Evolutionary conservation across 1,284 basidiomycete species (phyloP).

Genomic region (Ganoderma lucidum): DNA sequence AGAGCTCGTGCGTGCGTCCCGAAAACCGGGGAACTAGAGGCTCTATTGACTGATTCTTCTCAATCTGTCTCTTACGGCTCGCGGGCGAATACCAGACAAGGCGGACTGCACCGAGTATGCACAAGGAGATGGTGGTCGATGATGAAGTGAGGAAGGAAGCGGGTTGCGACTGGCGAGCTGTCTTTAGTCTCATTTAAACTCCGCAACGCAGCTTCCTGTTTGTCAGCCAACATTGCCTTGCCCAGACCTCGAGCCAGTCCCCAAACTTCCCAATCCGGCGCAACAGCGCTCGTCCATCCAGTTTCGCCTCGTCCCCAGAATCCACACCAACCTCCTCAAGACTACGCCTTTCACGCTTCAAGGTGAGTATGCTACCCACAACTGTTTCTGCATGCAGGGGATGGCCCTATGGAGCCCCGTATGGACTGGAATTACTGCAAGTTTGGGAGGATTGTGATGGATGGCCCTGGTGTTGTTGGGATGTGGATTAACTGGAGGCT

Average conservation of each 20-base stretch:
- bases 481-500: conserved; percentile 37
- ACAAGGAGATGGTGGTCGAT: conserved; percentile 54
- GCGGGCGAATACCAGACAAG: conserved; percentile 28
- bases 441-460: conserved; percentile 38
- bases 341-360: conserved; percentile 35
- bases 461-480: conserved; percentile 37
- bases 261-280: conserved; percentile 23
- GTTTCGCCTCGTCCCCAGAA: conserved; percentile 28
- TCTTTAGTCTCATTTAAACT: conserved; percentile 37
- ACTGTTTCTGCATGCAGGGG: conserved; percentile 18
- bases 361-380: conserved; percentile 40
- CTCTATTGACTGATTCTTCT: conserved; percentile 31
- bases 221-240: conserved; percentile 13
- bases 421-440: conserved; percentile 17
- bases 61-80: conserved; percentile 38
- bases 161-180: conserved; percentile 38
- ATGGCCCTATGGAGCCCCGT: conserved; percentile 11
- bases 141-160: conserved; percentile 50
- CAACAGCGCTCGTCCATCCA: conserved; percentile 20
- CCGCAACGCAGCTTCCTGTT: conserved; percentile 37
- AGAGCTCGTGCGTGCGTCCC: conserved; percentile 24
- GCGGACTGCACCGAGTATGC: conserved; percentile 29
- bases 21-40: conserved; percentile 19
- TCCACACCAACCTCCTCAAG: conserved; percentile 43
- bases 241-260: conserved; percentile 36